Conservation (phyloP, 2,329 filamentous ascomycete genomes). For the Aaosphaeria arxii region DNA sequence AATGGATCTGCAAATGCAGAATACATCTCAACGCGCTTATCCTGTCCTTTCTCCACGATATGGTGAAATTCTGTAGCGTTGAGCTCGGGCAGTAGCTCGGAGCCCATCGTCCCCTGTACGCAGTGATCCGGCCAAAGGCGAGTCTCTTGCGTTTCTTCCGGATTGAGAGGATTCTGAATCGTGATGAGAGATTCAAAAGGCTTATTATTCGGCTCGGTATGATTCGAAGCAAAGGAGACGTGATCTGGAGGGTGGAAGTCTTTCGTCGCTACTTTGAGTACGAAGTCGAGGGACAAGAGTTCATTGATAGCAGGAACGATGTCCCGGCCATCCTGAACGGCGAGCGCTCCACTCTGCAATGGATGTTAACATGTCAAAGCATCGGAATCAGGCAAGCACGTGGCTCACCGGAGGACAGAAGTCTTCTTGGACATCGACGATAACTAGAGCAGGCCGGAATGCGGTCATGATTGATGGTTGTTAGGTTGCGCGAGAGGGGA, state of each 20-base stretch:
- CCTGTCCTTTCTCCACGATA: conserved; percentile 74
- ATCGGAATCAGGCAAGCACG: neutral
- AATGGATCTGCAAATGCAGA: conserved; percentile 86
- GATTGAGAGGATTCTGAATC: conserved; percentile 65
- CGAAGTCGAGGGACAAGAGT: conserved; percentile 70
- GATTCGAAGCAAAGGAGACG: conserved; percentile 85
- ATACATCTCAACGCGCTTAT: conserved; percentile 83
- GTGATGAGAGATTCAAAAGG: conserved; percentile 65
- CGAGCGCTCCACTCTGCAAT: conserved; percentile 73
- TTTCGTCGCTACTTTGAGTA: conserved; percentile 76
- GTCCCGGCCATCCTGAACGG: conserved; percentile 70
- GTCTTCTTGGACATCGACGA: conserved; percentile 91
- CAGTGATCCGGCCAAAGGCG: conserved; percentile 91
- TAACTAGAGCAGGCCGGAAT: conserved; percentile 58
- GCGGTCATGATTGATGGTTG: neutral
- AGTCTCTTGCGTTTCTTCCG: conserved; percentile 61
- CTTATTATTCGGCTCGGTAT: conserved; percentile 58
- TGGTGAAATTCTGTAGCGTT: conserved; percentile 57
- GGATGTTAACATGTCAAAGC: neutral
- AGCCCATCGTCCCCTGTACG: conserved; percentile 70
- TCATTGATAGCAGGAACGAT: conserved; percentile 70
- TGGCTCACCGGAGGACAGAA: conserved; percentile 81
- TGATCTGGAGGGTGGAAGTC: conserved; percentile 85
- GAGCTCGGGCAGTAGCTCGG: conserved; percentile 71
- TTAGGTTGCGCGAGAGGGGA: neutral